These are phyloP conservation scores for Globisporangium alternatum DNA, from an alignment of 352 stramenopile genomes.

Conservation along the genomic window DNA sequence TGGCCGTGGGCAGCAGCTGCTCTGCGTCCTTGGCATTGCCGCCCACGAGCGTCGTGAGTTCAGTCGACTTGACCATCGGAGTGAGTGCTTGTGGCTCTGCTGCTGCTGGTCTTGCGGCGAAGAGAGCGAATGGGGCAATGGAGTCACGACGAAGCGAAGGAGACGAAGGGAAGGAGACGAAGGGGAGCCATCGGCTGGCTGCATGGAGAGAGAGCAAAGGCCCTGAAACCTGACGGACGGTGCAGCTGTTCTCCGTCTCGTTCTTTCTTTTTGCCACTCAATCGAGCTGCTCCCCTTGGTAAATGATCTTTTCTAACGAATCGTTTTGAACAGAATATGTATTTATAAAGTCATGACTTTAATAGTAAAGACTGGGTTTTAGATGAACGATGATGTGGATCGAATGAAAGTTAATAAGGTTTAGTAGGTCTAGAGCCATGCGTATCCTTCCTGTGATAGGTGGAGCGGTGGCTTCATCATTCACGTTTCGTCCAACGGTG, in stretches of 20 bases:
- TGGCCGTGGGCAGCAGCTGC: neutral
- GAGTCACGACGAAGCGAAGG: neutral
- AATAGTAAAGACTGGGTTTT: neutral
- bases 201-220: neutral
- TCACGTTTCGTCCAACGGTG: neutral
- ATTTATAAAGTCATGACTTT: neutral
- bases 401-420: neutral
- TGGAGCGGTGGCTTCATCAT: conserved; percentile 6
- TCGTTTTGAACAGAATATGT: neutral
- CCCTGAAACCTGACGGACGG: neutral
- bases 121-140: neutral
- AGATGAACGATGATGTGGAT: neutral
- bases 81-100: neutral
- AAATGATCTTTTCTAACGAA: neutral
- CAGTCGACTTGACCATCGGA: conserved; percentile 12
- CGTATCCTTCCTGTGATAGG: conserved; percentile 2
- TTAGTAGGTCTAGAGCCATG: neutral
- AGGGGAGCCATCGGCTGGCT: neutral
- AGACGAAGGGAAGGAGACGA: neutral
- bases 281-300: neutral
- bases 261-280: neutral
- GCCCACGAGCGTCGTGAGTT: conserved; percentile 16
- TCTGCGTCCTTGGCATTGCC: conserved; percentile 1
- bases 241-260: neutral
- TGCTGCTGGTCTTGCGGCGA: neutral